A percentile compares a stretch with the other conserved stretches of the same genome.
phyloP scores from a whole-genome alignment of 1,139 yeast species.

The Scheffersomyces illinoinensis region DNA sequence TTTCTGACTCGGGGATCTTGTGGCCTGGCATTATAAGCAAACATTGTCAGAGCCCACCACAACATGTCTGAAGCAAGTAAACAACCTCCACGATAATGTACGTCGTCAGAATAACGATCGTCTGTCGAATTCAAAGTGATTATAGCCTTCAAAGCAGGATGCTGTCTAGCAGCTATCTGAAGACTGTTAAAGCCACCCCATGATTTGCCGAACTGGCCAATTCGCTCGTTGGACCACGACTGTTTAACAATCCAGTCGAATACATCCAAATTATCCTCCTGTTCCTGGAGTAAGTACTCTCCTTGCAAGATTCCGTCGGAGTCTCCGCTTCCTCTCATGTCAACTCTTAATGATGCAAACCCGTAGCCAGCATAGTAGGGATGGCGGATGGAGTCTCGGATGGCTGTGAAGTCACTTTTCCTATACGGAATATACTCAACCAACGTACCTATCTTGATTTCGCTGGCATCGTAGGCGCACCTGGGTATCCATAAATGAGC shows the following conservation, averaged over 20 bases:
- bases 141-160: constrained; percentile 40
- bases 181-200: constrained; percentile 49
- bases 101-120: constrained; percentile 45
- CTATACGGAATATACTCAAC: constrained; percentile 45
- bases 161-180: constrained; percentile 43
- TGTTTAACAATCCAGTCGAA: constrained; percentile 41
- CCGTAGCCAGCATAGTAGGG: constrained; percentile 46
- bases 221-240: constrained; percentile 40
- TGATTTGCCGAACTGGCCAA: constrained; percentile 47
- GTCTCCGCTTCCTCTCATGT: constrained; percentile 43
- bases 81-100: constrained; percentile 45
- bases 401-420: constrained; percentile 42
- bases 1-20: constrained; percentile 41
- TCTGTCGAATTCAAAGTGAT: constrained; percentile 44
- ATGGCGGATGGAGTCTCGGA: constrained; percentile 41
- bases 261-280: constrained; percentile 38
- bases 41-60: constrained; percentile 49
- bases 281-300: constrained; percentile 40
- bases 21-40: constrained; percentile 39
- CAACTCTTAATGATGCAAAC: constrained; percentile 39
- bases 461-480: constrained; percentile 15
- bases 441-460: constrained; percentile 29
- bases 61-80: constrained; percentile 41
- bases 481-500: constrained; percentile 45
- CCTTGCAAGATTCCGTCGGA: constrained; percentile 40